These are phyloP conservation scores for Tephrocybe sp. DNA, from an alignment of 768 basidiomycete genomes.

Conservation along the genomic window DNA sequence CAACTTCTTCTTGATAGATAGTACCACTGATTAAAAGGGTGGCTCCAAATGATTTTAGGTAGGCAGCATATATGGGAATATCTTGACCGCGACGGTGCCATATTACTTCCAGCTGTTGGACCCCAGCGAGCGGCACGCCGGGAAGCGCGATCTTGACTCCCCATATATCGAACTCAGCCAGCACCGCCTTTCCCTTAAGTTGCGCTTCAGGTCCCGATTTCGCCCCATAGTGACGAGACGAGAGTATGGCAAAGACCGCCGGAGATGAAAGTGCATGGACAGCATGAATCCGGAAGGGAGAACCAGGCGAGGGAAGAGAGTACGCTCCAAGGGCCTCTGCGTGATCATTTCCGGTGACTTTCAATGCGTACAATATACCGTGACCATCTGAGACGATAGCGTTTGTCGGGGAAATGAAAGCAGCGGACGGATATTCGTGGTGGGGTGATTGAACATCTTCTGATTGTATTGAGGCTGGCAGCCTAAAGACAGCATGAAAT, in stretches of 20 bases:
- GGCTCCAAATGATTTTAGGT: constrained; percentile 41
- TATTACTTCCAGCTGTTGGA: constrained; percentile 47
- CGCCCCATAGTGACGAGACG: constrained; percentile 4
- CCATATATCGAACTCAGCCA: constrained; percentile 64
- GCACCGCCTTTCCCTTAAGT: constrained; percentile 20
- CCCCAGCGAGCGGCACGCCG: constrained; percentile 31
- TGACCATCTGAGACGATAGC: constrained; percentile 69
- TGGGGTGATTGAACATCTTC: constrained; percentile 40
- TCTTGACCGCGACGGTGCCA: constrained; percentile 73
- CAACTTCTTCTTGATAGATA: constrained; percentile 45
- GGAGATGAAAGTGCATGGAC: constrained; percentile 5
- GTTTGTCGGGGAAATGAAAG: constrained; percentile 49
- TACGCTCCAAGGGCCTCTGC: constrained; percentile 54
- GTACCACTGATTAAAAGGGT: constrained; percentile 64
- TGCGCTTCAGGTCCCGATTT: neutral
- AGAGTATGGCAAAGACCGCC: constrained; percentile 3
- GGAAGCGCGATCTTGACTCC: constrained; percentile 51
- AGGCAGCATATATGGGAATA: constrained; percentile 62
- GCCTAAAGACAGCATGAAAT: constrained; percentile 57
- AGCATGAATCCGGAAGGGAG: constrained; percentile 32
- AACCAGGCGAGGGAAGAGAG: constrained; percentile 44
- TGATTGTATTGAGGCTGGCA: constrained; percentile 53
- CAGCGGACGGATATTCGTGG: constrained; percentile 74
- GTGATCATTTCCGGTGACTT: constrained; percentile 35
- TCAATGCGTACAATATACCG: constrained; percentile 65